Percentiles rank a stretch among this genome's conserved stretches.
Conservation (phyloP, 2,329 filamentous ascomycete genomes). For the Colletotrichum abscissum region DNA sequence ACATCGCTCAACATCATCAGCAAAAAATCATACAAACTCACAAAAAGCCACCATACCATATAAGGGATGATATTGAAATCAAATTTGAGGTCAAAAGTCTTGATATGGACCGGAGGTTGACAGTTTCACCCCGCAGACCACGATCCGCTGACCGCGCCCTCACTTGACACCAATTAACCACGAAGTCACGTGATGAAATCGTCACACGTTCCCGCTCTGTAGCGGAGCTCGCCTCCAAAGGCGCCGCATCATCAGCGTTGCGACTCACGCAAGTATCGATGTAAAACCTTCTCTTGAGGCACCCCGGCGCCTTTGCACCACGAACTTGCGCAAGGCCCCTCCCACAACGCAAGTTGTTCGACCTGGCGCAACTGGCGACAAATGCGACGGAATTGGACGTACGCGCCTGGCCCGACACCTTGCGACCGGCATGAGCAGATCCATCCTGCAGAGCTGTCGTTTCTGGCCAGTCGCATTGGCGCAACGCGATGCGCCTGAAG, state of each 20-base stretch:
- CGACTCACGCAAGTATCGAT: slow-evolving; percentile 5
- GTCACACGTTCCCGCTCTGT: not conserved
- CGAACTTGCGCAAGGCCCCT: not conserved
- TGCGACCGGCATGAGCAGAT: slow-evolving; percentile 20
- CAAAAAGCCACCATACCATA: not conserved
- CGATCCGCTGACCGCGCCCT: not conserved
- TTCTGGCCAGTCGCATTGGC: slow-evolving; percentile 33
- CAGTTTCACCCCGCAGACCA: not conserved
- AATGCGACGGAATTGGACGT: slow-evolving; percentile 21
- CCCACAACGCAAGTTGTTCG: not conserved
- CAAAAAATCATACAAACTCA: not conserved
- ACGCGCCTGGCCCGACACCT: slow-evolving; percentile 28
- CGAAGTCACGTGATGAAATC: slow-evolving; percentile 11
- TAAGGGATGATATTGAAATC: not conserved
- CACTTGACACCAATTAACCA: not conserved
- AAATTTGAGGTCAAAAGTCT: no score
- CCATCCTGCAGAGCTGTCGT: slow-evolving; percentile 16
- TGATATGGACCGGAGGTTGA: not conserved
- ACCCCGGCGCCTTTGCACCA: not conserved
- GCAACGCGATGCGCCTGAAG: slow-evolving; percentile 34
- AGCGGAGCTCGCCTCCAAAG: not conserved
- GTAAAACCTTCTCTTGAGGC: not conserved
- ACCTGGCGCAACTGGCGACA: slow-evolving; percentile 13
- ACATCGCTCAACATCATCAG: not conserved
- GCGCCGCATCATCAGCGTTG: slow-evolving; percentile 17